Conservation (phyloP, 352 stramenopile genomes). For the Globisporangium cederbergense region DNA sequence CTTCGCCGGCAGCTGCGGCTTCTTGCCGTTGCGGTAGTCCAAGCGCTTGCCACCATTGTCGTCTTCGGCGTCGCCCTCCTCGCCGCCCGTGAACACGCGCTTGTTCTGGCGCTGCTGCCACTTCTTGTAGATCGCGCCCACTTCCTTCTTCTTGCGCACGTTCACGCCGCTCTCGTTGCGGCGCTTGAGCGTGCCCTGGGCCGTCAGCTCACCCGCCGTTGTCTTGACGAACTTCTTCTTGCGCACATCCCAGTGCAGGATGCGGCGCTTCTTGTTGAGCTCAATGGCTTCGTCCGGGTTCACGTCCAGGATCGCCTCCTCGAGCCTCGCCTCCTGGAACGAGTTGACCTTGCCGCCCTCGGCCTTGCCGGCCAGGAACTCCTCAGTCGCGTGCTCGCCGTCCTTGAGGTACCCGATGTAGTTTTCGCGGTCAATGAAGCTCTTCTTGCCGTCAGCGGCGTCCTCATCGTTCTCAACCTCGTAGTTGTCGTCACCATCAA, state of each 20-base stretch:
- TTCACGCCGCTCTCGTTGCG: constrained; percentile 83
- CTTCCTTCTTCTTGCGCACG: constrained; percentile 82
- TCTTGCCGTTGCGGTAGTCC: constrained; percentile 80
- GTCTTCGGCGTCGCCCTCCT: constrained; percentile 66
- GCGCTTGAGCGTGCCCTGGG: constrained; percentile 74
- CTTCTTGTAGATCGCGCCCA: constrained; percentile 93
- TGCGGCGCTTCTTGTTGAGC: constrained; percentile 96
- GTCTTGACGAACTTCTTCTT: constrained; percentile 97
- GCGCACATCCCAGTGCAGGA: constrained; percentile 98
- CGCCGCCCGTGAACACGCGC: constrained; percentile 64
- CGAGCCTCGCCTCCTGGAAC: constrained; percentile 84
- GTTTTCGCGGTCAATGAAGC: constrained; percentile 80
- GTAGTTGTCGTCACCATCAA: constrained; percentile 2
- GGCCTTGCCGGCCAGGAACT: constrained; percentile 65
- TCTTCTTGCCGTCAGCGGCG: constrained; percentile 20
- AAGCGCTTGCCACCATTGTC: constrained; percentile 36
- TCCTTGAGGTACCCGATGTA: constrained; percentile 87
- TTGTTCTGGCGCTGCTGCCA: constrained; percentile 92
- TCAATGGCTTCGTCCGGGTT: constrained; percentile 97
- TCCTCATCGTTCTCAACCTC: constrained; percentile 27
- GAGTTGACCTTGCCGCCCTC: constrained; percentile 77
- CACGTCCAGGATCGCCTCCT: constrained; percentile 97
- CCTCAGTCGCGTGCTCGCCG: constrained; percentile 68
- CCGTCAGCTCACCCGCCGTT: constrained; percentile 88
- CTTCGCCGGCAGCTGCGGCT: constrained; percentile 45